Percentiles rank a stretch among this genome's conserved stretches.
These are phyloP conservation scores for Brettanomyces naardenensis DNA, from an alignment of 805 yeast genomes.

Conservation along the genomic window DNA sequence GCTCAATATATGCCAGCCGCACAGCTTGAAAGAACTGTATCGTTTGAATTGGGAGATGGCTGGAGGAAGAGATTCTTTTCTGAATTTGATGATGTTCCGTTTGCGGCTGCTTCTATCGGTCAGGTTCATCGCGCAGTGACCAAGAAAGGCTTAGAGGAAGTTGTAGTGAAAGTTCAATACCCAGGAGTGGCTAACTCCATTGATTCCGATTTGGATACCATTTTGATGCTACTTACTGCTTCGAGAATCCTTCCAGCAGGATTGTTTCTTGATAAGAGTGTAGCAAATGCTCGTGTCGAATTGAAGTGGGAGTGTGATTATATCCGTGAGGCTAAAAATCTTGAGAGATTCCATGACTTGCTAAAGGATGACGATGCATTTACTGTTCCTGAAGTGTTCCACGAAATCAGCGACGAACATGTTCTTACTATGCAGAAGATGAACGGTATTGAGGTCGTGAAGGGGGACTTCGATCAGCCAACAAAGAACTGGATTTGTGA, in stretches of 20 bases:
- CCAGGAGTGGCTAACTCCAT: conserved; percentile 94
- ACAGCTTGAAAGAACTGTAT: conserved; percentile 73
- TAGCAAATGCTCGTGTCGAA: conserved; percentile 88
- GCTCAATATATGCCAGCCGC: conserved; percentile 96
- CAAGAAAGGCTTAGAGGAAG: conserved; percentile 50
- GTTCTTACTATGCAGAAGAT: conserved; percentile 86
- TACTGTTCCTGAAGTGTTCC: conserved; percentile 74
- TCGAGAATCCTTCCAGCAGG: conserved; percentile 86
- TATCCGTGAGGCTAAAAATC: conserved; percentile 73
- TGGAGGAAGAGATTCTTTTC: conserved; percentile 69
- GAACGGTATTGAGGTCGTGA: conserved; percentile 76
- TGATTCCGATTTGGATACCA: conserved; percentile 87
- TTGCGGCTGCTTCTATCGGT: conserved; percentile 97
- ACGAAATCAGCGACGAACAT: conserved; percentile 69
- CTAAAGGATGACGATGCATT: conserved; percentile 56
- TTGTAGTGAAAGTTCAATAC: conserved; percentile 93
- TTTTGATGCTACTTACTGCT: conserved; percentile 76
- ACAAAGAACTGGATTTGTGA: conserved; percentile 77
- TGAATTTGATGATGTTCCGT: conserved; percentile 77
- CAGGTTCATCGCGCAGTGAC: conserved; percentile 87
- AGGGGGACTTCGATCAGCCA: conserved; percentile 67
- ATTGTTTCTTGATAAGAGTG: conserved; percentile 80
- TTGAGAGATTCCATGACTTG: conserved; percentile 60
- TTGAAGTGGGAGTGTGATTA: conserved; percentile 98
- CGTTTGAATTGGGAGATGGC: conserved; percentile 61